These are phyloP conservation scores for Casuarina glauca DNA, from an alignment of 306 rosid genomes.

Conservation along the genomic window DNA sequence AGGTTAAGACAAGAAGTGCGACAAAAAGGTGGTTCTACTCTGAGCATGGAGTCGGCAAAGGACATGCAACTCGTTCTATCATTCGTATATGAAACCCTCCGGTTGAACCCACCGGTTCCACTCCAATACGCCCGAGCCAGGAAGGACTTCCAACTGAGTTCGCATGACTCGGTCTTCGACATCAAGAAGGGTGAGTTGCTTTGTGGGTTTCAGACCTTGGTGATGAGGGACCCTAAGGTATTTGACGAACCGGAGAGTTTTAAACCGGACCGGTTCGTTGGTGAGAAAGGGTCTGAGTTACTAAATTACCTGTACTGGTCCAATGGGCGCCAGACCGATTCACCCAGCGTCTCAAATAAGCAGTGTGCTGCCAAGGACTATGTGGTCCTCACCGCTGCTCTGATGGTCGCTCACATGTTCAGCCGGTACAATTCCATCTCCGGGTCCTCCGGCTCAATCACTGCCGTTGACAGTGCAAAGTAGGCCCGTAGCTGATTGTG, in stretches of 20 bases:
- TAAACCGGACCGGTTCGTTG: conserved; percentile 69
- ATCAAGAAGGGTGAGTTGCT: conserved; percentile 85
- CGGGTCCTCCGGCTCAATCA: conserved; percentile 56
- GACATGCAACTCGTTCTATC: conserved; percentile 65
- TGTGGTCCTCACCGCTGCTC: conserved; percentile 56
- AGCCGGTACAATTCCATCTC: conserved; percentile 71
- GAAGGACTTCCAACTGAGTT: conserved; percentile 61
- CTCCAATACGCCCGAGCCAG: conserved; percentile 81
- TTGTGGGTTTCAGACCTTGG: conserved; percentile 76
- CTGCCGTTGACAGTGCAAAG: conserved; percentile 53
- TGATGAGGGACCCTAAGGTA: conserved; percentile 60
- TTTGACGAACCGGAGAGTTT: conserved; percentile 74
- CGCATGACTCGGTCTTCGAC: conserved; percentile 55
- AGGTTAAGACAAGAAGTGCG: conserved; percentile 59
- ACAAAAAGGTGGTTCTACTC: conserved; percentile 53
- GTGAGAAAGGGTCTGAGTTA: conserved; percentile 50
- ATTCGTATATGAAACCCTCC: conserved; percentile 75
- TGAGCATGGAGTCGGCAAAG: conserved; percentile 59
- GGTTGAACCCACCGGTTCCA: conserved; percentile 86
- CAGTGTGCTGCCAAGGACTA: conserved; percentile 81
- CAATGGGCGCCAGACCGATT: conserved; percentile 81
- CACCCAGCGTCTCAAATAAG: conserved; percentile 57
- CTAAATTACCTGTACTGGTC: conserved; percentile 78
- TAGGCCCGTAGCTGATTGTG: conserved; percentile 20
- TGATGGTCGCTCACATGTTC: conserved; percentile 60